Evolutionary conservation across 306 rosid species (phyloP).

Genomic region (Hippophae tibetana): DNA sequence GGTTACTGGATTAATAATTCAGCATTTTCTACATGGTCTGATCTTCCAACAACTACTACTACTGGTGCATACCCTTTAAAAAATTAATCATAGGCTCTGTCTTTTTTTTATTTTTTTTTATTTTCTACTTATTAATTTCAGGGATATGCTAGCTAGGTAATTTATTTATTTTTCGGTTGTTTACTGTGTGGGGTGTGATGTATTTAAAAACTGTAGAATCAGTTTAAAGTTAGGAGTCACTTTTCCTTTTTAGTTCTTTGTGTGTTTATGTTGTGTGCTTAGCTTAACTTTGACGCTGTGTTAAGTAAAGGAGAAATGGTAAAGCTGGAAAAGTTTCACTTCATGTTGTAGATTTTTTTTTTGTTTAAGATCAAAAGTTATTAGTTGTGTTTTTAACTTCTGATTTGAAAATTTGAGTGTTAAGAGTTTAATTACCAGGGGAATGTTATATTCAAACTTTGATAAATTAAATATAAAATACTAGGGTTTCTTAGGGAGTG

Average conservation of each 20-base stretch:
- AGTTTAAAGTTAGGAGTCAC: conserved; percentile 4
- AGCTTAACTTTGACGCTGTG: too few relatives aligned
- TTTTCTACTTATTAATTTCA: conserved; percentile 6
- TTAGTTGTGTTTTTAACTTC: too few relatives aligned
- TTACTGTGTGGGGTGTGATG: conserved; percentile 31
- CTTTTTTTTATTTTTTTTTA: background rate
- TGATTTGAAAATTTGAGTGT: too few relatives aligned
- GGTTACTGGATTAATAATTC: conserved; percentile 69
- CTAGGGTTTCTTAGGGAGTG: too few relatives aligned
- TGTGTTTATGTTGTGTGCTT: conserved; percentile 20
- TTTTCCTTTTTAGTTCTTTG: background rate
- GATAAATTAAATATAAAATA: too few relatives aligned
- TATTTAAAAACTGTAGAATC: conserved; percentile 22
- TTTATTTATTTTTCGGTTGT: background rate
- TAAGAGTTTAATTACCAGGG: too few relatives aligned
- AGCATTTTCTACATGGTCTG: conserved; percentile 52
- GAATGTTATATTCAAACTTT: too few relatives aligned
- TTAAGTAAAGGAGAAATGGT: too few relatives aligned
- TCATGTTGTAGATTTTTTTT: too few relatives aligned
- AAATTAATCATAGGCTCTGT: background rate
- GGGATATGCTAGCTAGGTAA: too few relatives aligned
- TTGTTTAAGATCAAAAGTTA: too few relatives aligned
- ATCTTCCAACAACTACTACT: conserved; percentile 58
- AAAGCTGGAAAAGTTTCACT: too few relatives aligned
- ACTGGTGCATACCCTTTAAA: conserved; percentile 68